phyloP scores from a whole-genome alignment of 2,329 filamentous ascomycete genomes.

The Coniochaeta sp. region DNA sequence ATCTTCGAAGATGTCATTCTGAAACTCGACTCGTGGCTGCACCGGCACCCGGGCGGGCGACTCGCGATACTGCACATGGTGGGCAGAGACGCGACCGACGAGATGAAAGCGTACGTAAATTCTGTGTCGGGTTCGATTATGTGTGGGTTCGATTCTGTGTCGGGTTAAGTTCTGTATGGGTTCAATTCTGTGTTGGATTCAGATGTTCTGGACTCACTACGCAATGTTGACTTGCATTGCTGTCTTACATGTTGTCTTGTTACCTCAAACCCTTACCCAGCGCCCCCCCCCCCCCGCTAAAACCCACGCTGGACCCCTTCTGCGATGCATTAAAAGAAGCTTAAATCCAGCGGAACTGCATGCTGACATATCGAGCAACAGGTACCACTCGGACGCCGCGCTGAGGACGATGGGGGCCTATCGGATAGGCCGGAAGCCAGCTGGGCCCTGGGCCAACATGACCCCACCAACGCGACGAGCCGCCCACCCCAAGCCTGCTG shows the following conservation, averaged over 20 bases:
- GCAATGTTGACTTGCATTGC: too few species aligned
- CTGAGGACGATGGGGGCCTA: slow-evolving; percentile 51
- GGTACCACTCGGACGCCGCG: slow-evolving; percentile 49
- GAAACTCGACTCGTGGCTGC: slow-evolving; percentile 50
- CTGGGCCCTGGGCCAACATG: slow-evolving; percentile 48
- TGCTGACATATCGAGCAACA: slow-evolving; percentile 21
- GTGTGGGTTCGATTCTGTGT: background rate
- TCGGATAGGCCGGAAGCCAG: slow-evolving; percentile 49
- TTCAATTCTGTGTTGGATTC: too few species aligned
- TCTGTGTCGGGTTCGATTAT: background rate
- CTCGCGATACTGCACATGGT: slow-evolving; percentile 56
- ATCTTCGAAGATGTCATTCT: slow-evolving; percentile 48
- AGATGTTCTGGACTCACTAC: too few species aligned
- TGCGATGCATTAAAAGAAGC: background rate
- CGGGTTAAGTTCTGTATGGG: background rate
- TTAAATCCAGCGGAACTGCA: background rate
- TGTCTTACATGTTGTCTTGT: too few species aligned
- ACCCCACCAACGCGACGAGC: slow-evolving; percentile 46
- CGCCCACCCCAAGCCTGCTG: slow-evolving; percentile 8
- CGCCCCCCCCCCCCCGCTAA: too few species aligned
- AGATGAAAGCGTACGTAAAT: slow-evolving; percentile 45
- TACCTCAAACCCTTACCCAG: too few species aligned
- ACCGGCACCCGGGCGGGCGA: slow-evolving; percentile 50
- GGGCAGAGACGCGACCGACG: slow-evolving; percentile 50
- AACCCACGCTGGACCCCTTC: too few species aligned